These are phyloP conservation scores for Balakata baccata DNA, from an alignment of 345 rosid genomes.

Conservation along the genomic window DNA sequence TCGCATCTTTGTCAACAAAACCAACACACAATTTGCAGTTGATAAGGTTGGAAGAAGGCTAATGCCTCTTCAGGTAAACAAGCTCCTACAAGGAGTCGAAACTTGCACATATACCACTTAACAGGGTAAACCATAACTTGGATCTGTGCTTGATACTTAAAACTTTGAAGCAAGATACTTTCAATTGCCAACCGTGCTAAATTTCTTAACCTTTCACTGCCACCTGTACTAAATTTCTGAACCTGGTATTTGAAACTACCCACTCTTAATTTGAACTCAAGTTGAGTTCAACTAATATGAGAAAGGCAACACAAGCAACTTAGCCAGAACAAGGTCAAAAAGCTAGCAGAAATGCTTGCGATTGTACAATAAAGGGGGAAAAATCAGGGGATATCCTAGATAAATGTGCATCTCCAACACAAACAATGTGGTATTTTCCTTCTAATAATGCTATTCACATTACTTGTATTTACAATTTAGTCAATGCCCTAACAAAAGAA, in stretches of 20 bases:
- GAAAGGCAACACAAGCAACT: background rate
- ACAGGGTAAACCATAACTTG: background rate
- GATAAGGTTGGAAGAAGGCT: background rate
- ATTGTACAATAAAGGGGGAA: background rate
- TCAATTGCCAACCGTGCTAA: no score
- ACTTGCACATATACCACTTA: background rate
- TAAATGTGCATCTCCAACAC: conserved; percentile 5
- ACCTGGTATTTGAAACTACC: background rate
- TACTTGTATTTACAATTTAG: conserved; percentile 7
- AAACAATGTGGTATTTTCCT: background rate
- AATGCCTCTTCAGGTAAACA: background rate
- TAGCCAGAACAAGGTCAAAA: background rate
- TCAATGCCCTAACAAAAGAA: background rate
- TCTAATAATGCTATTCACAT: background rate
- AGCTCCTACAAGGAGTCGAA: background rate
- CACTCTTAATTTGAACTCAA: no score
- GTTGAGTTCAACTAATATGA: no score
- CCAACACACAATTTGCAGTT: no score
- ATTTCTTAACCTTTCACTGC: background rate
- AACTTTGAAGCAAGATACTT: no score
- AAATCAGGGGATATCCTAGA: background rate
- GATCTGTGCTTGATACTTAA: background rate
- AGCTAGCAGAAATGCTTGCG: background rate
- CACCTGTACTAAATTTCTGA: background rate
- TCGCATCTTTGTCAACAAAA: no score